These are phyloP conservation scores for Conticribra guillardii DNA, from an alignment of 108 stramenopile genomes.

Conservation along the genomic window DNA sequence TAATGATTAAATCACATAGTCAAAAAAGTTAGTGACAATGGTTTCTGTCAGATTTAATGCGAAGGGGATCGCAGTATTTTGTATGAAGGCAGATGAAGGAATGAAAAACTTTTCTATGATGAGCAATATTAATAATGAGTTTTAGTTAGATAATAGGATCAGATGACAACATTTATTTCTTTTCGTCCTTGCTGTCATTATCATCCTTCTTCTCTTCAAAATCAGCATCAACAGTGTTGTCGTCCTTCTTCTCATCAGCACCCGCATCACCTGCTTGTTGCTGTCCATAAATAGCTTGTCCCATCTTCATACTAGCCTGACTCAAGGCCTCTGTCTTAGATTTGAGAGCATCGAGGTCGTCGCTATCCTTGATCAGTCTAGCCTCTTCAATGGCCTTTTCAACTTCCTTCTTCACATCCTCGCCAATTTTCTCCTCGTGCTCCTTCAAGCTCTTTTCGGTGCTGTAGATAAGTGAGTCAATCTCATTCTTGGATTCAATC, in stretches of 20 bases:
- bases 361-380: conserved; percentile 87
- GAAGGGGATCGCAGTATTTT: too few species aligned
- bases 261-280: conserved; percentile 57
- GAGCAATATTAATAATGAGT: too few species aligned
- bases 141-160: too few species aligned
- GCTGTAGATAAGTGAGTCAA: conserved; percentile 93
- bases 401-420: conserved; percentile 91
- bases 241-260: conserved; percentile 75
- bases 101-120: too few species aligned
- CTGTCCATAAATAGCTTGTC: conserved; percentile 97
- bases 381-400: conserved; percentile 92
- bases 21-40: too few species aligned
- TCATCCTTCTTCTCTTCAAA: conserved; percentile 91
- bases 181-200: conserved; percentile 42
- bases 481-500: conserved; percentile 97
- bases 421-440: conserved; percentile 94
- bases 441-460: conserved; percentile 87
- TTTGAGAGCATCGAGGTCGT: conserved; percentile 89
- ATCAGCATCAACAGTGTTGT: conserved; percentile 95
- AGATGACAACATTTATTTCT: too few species aligned
- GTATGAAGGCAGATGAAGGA: too few species aligned
- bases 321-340: conserved; percentile 92
- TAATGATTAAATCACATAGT: too few species aligned
- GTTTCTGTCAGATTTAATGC: too few species aligned
- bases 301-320: conserved; percentile 97